Conservation (phyloP, 306 rosid species). For the Pyrus pyrifolia region DNA sequence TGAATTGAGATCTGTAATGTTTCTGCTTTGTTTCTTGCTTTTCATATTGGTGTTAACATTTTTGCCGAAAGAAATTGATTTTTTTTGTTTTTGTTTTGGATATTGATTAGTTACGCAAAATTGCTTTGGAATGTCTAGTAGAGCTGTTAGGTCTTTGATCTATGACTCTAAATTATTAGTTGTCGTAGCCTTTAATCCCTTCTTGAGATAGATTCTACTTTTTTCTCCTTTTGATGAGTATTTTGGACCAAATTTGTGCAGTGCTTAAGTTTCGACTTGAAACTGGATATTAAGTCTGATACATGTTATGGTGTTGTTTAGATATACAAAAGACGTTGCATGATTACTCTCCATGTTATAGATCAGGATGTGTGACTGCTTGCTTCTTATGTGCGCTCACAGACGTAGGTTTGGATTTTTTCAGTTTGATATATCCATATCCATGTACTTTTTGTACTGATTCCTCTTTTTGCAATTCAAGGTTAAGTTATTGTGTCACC, state of each 20-base stretch:
- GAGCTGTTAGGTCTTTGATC: background rate
- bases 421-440: background rate
- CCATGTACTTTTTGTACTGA: constrained; percentile 12
- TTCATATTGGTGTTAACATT: background rate
- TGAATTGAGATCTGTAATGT: background rate
- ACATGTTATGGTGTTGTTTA: background rate
- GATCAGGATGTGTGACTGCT: background rate
- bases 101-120: background rate
- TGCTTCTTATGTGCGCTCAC: background rate
- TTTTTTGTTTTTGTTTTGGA: background rate
- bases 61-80: background rate
- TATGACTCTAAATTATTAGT: background rate
- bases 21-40: background rate
- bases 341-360: background rate
- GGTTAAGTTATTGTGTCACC: constrained; percentile 80
- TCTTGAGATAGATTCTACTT: background rate
- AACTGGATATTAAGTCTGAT: background rate
- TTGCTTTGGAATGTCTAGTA: background rate
- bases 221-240: background rate
- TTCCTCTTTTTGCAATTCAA: constrained; percentile 25
- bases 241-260: background rate
- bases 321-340: background rate
- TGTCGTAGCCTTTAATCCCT: background rate
- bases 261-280: background rate
- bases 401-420: background rate